These are phyloP conservation scores for Candida labiduridarum DNA, from an alignment of 1,139 yeast genomes.

Conservation along the genomic window DNA sequence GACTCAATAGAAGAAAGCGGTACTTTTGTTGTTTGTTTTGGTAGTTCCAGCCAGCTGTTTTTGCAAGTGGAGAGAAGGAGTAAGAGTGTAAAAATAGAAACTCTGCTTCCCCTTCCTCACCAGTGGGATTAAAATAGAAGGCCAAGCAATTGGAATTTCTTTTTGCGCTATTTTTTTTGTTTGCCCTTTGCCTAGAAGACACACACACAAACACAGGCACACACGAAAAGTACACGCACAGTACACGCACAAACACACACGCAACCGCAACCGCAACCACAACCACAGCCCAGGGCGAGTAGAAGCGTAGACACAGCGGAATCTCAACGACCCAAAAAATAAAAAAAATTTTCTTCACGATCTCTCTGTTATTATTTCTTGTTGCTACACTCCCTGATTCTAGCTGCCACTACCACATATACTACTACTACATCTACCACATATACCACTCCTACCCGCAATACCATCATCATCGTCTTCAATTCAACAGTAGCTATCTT, in stretches of 20 bases:
- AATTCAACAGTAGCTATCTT: neutral
- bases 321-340: neutral
- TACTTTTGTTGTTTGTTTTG: no score
- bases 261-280: no score
- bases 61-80: no score
- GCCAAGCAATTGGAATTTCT: neutral
- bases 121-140: no score
- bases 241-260: no score
- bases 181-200: neutral
- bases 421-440: neutral
- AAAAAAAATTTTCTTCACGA: neutral
- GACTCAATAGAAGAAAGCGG: no score
- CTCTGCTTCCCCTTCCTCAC: neutral
- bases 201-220: neutral
- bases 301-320: no score
- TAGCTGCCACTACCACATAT: neutral
- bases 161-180: neutral
- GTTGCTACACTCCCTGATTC: neutral
- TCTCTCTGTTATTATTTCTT: neutral
- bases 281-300: no score
- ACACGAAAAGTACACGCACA: neutral
- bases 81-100: neutral
- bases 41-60: no score
- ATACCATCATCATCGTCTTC: neutral
- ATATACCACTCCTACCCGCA: neutral